A percentile compares a stretch with the other conserved stretches of the same genome.
Conservation (phyloP, 2,329 filamentous ascomycete genomes). For the Chaetoscypha palmicola region DNA sequence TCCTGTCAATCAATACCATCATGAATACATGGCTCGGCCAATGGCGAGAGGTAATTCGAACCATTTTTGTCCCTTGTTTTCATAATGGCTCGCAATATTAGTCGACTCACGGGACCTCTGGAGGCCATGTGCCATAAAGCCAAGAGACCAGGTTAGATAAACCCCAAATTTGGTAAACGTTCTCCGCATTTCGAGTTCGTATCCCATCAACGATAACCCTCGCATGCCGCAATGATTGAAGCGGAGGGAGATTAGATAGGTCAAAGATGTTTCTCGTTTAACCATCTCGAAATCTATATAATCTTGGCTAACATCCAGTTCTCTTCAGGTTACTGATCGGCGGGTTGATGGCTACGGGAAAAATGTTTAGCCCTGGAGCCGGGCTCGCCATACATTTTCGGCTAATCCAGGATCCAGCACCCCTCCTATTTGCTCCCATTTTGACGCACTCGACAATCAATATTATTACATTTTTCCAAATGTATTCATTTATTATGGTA, state of each 20-base stretch:
- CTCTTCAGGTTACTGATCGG: neutral
- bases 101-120: conserved; percentile 1
- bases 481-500: too few species aligned
- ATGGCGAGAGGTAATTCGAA: too few species aligned
- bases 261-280: neutral
- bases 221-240: neutral
- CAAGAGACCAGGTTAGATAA: neutral
- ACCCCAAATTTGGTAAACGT: neutral
- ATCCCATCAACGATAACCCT: neutral
- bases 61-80: too few species aligned
- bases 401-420: neutral
- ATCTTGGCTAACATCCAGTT: conserved; percentile 5
- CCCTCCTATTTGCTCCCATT: conserved; percentile 1
- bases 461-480: too few species aligned
- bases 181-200: neutral
- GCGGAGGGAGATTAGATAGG: neutral
- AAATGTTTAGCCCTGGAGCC: conserved; percentile 6
- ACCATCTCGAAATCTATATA: conserved; percentile 2
- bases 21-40: too few species aligned
- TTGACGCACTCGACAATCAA: conserved; percentile 6
- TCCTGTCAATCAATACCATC: too few species aligned
- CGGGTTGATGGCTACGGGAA: conserved; percentile 4
- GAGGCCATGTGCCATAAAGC: neutral
- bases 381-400: conserved; percentile 1
- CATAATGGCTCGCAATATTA: too few species aligned